Evolutionary conservation across 1,284 basidiomycete species (phyloP), one percentile per base, ranked within the genome.

Genomic region (Clitocybe nebularis): DNA sequence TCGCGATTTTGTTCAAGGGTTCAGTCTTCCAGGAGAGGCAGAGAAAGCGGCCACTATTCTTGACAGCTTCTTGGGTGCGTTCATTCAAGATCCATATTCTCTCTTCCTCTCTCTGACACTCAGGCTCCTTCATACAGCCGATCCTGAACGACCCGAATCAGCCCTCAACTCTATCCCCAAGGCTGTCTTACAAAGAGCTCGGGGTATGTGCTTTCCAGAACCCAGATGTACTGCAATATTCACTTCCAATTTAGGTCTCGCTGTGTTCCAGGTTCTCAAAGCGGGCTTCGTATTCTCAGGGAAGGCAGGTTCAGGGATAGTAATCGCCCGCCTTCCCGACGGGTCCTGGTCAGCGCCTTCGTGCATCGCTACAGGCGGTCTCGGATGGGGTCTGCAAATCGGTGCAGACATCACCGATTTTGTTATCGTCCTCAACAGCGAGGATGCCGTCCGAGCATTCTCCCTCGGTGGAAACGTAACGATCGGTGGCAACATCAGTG

Each of bases 291-390:
- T 97, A 44, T 96, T 97, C 75, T 93, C 90, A 6, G 95, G 93
- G 39, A 95, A 94, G 66, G 93, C 91, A 1, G 95, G 95, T 25
- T 93, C 89, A 0, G 95, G 95, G 6, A 68, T 99, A 45, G 93
- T 99, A 60, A 88, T 97, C 56, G 91, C 95, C 7, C 84, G 96
- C 11, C 79, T 98, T 25, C 89, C 90, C 3, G 94, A 98, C 59
- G 96, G 95, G 48, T 93, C 89, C 14, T 98, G 95, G 95, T 93
- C 89, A 36, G 94, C 94, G 1, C 95, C 95, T 0, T 93, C 88
- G 32, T 97, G 94, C 67, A 96, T 99, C 61, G 94, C 91, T n/a
- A 98, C 94, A 0, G 94, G 91, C 17, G 92, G 93, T 44, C 75
- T 96, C 4, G 95, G 95, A 28, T 94, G 94, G 84, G 95, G 95